Conservation (phyloP, 1,284 basidiomycete genomes). For the Tilletia horrida region DNA sequence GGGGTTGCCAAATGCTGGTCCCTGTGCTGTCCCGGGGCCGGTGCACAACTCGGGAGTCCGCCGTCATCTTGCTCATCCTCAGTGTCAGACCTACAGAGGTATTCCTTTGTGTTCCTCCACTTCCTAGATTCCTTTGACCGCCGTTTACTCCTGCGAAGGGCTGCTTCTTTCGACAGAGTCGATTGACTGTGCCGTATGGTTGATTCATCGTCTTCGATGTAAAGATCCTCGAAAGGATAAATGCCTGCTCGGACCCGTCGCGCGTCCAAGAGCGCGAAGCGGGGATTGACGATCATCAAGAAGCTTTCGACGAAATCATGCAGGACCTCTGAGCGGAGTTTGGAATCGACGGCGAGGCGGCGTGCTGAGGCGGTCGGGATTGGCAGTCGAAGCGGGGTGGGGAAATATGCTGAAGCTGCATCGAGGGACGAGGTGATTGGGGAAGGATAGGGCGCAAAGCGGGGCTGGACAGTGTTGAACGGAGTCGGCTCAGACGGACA, state of each 20-base stretch:
- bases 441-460: background rate
- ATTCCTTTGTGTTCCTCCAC: slow-evolving; percentile 5
- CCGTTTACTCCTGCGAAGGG: background rate
- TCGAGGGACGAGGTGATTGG: background rate
- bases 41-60: slow-evolving; percentile 24
- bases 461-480: background rate
- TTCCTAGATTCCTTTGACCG: background rate
- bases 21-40: slow-evolving; percentile 28
- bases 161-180: slow-evolving; percentile 22
- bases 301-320: slow-evolving; percentile 40
- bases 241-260: slow-evolving; percentile 13
- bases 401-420: slow-evolving; percentile 2
- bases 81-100: slow-evolving; percentile 6
- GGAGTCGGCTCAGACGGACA: slow-evolving; percentile 11
- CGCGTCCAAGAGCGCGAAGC: slow-evolving; percentile 38
- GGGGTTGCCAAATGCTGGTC: slow-evolving; percentile 4
- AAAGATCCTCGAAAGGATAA: slow-evolving; percentile 13
- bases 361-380: slow-evolving; percentile 25
- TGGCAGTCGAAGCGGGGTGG: slow-evolving; percentile 30
- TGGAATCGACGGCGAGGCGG: background rate
- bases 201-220: background rate
- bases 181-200: background rate
- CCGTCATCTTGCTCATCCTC: slow-evolving; percentile 12
- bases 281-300: slow-evolving; percentile 40
- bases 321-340: slow-evolving; percentile 33